phyloP scores from a whole-genome alignment of 306 rosid species.

The Neltuma alba region DNA sequence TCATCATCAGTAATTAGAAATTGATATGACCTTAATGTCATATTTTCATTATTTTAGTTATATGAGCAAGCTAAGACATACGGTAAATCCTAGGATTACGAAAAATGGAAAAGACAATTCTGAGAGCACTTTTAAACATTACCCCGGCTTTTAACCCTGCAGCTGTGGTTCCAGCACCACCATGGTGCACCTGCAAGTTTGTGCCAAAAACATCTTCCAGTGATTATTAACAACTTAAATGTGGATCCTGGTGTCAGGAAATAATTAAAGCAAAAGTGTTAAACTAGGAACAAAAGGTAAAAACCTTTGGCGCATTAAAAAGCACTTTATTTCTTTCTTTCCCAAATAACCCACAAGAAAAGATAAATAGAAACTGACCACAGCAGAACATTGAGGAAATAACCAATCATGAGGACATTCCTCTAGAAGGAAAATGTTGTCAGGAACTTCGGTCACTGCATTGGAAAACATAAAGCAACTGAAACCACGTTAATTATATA shows the following conservation, averaged over 20 bases:
- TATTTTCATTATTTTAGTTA: neutral
- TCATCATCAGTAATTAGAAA: neutral
- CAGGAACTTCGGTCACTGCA: constrained; percentile 72
- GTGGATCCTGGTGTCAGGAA: neutral
- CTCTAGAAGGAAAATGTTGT: constrained; percentile 66
- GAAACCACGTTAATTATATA: constrained; percentile 11
- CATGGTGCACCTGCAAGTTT: constrained; percentile 86
- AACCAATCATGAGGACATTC: constrained; percentile 96
- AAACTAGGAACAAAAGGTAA: constrained; percentile 1
- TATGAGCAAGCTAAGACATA: constrained; percentile 8
- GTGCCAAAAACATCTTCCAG: constrained; percentile 19
- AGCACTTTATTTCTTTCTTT: neutral
- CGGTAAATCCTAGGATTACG: neutral
- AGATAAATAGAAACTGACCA: constrained; percentile 56
- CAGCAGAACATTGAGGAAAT: constrained; percentile 89
- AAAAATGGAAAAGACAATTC: neutral
- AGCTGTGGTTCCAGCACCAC: constrained; percentile 95
- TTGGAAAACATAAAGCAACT: constrained; percentile 22
- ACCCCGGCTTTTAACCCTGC: constrained; percentile 93
- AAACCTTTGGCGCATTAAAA: neutral
- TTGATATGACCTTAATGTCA: neutral
- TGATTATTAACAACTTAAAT: neutral
- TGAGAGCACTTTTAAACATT: constrained; percentile 31
- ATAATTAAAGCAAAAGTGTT: neutral
- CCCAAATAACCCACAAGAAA: neutral